These are phyloP conservation scores for Aspergillus haitiensis DNA, from an alignment of 495 filamentous ascomycete genomes.

Conservation along the genomic window DNA sequence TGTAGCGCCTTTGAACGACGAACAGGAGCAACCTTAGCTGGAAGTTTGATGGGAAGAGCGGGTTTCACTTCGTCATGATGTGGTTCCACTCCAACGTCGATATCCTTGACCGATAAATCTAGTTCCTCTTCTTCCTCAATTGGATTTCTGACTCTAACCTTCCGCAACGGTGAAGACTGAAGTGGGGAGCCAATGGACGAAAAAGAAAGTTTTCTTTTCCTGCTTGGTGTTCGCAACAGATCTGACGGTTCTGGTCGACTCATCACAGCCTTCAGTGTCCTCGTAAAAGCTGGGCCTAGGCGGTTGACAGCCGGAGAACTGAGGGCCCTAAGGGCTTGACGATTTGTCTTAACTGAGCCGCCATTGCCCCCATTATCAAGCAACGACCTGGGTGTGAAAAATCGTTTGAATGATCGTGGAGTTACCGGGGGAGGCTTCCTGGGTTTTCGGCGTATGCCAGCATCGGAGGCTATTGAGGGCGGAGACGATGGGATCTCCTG, in stretches of 20 bases:
- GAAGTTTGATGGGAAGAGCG: constrained; percentile 23
- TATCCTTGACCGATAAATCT: constrained; percentile 33
- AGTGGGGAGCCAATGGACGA: constrained; percentile 52
- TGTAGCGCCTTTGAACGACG: constrained; percentile 46
- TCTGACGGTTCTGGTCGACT: constrained; percentile 35
- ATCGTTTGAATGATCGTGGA: constrained; percentile 71
- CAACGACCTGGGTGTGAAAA: constrained; percentile 73
- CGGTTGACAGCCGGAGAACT: constrained; percentile 64
- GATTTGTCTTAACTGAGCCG: constrained; percentile 51
- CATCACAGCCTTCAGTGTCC: constrained; percentile 38
- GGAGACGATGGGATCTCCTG: constrained; percentile 49
- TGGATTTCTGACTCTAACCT: constrained; percentile 37
- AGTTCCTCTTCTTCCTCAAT: constrained; percentile 37
- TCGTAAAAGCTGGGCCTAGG: constrained; percentile 47
- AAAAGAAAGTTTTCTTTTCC: constrained; percentile 47
- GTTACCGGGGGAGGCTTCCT: constrained; percentile 61
- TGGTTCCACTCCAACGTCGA: constrained; percentile 27
- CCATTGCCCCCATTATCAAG: constrained; percentile 44
- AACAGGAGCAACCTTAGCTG: constrained; percentile 37
- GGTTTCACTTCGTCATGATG: constrained; percentile 21
- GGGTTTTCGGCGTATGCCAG: constrained; percentile 41
- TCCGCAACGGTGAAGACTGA: constrained; percentile 56
- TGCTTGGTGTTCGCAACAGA: constrained; percentile 38
- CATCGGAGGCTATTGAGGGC: constrained; percentile 48
- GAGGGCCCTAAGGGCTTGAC: constrained; percentile 69